Evolutionary conservation across 2,329 filamentous ascomycete genomes (phyloP).

Genomic region (Saccharata proteae): DNA sequence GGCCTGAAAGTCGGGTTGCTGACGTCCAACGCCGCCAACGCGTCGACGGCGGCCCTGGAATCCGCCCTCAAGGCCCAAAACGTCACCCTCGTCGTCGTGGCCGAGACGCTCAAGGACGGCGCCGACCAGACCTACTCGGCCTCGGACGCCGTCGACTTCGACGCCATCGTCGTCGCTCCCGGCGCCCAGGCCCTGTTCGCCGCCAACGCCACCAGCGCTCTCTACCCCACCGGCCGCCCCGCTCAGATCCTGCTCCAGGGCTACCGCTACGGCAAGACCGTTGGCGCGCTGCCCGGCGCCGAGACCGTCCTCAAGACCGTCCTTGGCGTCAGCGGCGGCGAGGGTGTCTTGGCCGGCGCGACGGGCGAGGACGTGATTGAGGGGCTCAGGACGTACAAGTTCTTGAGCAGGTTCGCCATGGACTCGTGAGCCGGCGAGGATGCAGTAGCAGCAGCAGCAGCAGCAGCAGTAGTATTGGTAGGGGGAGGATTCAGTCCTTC

Average conservation of each 20-base stretch:
- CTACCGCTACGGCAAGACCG: slow-evolving; percentile 59
- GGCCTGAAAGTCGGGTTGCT: slow-evolving; percentile 54
- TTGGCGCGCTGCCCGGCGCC: slow-evolving; percentile 45
- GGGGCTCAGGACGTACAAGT: slow-evolving; percentile 53
- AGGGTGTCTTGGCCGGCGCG: slow-evolving; percentile 21
- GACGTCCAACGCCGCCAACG: slow-evolving; percentile 35
- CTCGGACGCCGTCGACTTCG: slow-evolving; percentile 50
- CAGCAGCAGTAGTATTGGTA: too few species aligned
- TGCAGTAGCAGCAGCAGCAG: too few species aligned
- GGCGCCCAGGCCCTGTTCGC: slow-evolving; percentile 44
- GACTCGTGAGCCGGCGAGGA: too few species aligned
- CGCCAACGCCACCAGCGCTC: slow-evolving; percentile 21
- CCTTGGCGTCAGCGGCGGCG: slow-evolving; percentile 28
- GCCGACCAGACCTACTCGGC: slow-evolving; percentile 54
- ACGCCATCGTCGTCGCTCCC: slow-evolving; percentile 48
- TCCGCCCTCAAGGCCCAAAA: slow-evolving; percentile 37
- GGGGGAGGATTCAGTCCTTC: too few species aligned
- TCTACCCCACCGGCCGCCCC: slow-evolving; percentile 54
- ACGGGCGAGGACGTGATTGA: slow-evolving; percentile 29
- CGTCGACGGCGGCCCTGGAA: slow-evolving; percentile 43
- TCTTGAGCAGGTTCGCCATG: slow-evolving; percentile 49
- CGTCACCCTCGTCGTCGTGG: slow-evolving; percentile 48
- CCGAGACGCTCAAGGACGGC: slow-evolving; percentile 41
- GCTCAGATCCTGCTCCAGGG: slow-evolving; percentile 50
- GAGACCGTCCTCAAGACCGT: slow-evolving; percentile 29